Evolutionary conservation across 2,329 filamentous ascomycete species (phyloP), one percentile per base, ranked within the genome.

Genomic region (Aspergillus alliaceus): DNA sequence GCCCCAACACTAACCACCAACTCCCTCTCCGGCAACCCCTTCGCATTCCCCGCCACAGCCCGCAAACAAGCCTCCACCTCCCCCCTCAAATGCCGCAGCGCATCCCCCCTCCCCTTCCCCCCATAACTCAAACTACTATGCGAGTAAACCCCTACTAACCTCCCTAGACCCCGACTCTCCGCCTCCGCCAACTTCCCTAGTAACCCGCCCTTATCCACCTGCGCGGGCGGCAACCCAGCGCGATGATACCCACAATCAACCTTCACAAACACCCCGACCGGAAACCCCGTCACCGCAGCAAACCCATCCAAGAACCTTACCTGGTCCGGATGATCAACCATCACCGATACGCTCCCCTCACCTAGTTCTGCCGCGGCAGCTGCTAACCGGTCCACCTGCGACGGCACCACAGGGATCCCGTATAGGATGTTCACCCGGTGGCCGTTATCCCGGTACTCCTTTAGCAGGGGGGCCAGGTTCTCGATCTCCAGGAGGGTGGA

Each of bases 401-500:
- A 86, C 15, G 83, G 80, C 12, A 87, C 80, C 6, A 90, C 74
- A 0, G 90, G 90, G 22, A 93, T 82, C 20, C 87, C 87, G 70
- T 93, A 92, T 27, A 92, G 82, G 37, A 91, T 84, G 68, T 88
- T 90, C 52, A 87, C 80, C 15, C 73, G 67, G 6, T 86, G 79
- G 3, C 83, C 84, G 42, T 76, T 70, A 0, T 69, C 64, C 66
- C 84, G 80, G 61, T 85, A 86, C 56, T 87, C 81, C 11, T 80
- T 71, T 1, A 93, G 74, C 39, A 87, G 79, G 0, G 84, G 84
- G 7, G 84, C 58, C 6, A 93, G 75, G 51, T 84, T 82, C 69
- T 93, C 90, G 1, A 86, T 86, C 73, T 93, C 90, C 2, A 84
- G 76, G n/a, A 93, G 63, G 0, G 90, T 95, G 1, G 89, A 93